phyloP scores from a whole-genome alignment of 2,329 filamentous ascomycete genomes.

The Colletotrichum sp. region DNA sequence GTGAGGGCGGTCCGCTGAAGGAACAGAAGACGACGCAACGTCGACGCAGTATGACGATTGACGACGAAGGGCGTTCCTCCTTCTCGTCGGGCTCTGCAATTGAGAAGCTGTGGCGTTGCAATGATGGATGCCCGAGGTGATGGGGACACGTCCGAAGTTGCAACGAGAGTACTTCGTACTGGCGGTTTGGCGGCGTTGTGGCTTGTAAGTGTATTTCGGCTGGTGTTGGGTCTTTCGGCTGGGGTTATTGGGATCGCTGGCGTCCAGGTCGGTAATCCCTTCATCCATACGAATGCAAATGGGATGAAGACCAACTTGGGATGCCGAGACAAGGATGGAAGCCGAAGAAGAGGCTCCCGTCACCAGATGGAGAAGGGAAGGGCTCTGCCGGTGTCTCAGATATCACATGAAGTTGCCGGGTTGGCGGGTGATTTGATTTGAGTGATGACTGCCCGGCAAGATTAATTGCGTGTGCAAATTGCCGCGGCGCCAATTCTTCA shows the following conservation, averaged over 20 bases:
- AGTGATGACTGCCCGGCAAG: not conserved
- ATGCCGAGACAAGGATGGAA: not conserved
- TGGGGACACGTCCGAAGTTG: not conserved
- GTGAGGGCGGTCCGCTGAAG: not conserved
- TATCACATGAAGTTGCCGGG: not conserved
- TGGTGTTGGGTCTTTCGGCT: not conserved
- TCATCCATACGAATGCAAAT: not conserved
- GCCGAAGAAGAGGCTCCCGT: not conserved
- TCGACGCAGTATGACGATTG: not conserved
- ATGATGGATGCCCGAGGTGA: not conserved
- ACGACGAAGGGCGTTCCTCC: not conserved
- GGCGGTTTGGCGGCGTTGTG: not conserved
- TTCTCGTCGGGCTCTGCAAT: not conserved
- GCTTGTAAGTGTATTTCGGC: not conserved
- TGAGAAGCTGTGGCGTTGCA: not conserved
- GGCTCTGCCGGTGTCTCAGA: not conserved
- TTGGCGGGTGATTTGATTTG: not conserved
- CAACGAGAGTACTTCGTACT: not conserved
- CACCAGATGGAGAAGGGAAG: not conserved
- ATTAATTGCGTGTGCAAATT: not conserved
- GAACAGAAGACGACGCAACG: not conserved
- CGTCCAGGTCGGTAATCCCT: not conserved
- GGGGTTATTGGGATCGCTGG: constrained; percentile 16
- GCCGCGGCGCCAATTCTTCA: not conserved
- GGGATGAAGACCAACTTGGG: not conserved